phyloP scores from a whole-genome alignment of 805 yeast genomes.

The Torulaspora microellipsoides region DNA sequence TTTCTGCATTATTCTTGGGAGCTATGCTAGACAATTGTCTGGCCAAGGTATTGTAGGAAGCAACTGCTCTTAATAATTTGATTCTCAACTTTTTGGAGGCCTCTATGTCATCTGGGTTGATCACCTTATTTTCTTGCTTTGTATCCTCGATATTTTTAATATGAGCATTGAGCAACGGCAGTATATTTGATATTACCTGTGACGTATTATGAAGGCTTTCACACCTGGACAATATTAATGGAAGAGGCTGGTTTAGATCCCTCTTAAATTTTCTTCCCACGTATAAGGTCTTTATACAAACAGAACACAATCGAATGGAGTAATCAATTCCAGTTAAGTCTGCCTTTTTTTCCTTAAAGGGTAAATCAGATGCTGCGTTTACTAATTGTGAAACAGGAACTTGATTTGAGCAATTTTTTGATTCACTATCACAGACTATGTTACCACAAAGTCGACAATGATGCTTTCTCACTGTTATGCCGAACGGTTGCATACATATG shows the following conservation, averaged over 20 bases:
- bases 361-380: slow-evolving; percentile 26
- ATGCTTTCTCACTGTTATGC: slow-evolving; percentile 63
- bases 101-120: slow-evolving; percentile 29
- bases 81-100: slow-evolving; percentile 42
- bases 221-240: slow-evolving; percentile 40
- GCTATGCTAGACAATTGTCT: slow-evolving; percentile 39
- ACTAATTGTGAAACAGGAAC: slow-evolving; percentile 45
- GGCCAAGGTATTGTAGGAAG: slow-evolving; percentile 47
- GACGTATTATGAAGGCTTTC: slow-evolving; percentile 39
- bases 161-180: slow-evolving; percentile 43
- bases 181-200: slow-evolving; percentile 35
- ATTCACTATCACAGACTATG: slow-evolving; percentile 68
- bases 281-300: slow-evolving; percentile 62
- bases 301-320: slow-evolving; percentile 57
- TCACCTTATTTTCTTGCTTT: slow-evolving; percentile 15
- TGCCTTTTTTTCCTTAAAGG: slow-evolving; percentile 14
- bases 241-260: slow-evolving; percentile 37
- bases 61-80: slow-evolving; percentile 45
- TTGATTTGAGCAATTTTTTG: slow-evolving; percentile 65
- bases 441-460: slow-evolving; percentile 89
- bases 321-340: slow-evolving; percentile 27
- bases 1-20: slow-evolving; percentile 41
- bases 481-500: slow-evolving; percentile 57
- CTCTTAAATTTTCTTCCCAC: slow-evolving; percentile 46
- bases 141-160: slow-evolving; percentile 36